Evolutionary conservation across 1,139 yeast genomes (phyloP).

Genomic region (Taphrina betulina): DNA sequence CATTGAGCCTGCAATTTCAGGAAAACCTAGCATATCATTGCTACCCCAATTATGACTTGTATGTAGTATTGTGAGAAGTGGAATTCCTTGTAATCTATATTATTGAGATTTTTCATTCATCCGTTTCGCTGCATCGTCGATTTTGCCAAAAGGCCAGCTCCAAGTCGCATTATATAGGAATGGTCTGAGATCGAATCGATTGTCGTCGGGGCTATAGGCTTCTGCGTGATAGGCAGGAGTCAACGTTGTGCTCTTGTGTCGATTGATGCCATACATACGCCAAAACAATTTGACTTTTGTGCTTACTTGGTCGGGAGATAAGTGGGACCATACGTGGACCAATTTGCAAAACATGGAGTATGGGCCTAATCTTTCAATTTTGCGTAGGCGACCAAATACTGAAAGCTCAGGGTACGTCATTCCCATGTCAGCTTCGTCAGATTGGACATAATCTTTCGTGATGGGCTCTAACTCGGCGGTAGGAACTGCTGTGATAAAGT

Average conservation of each 20-base stretch:
- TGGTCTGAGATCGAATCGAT: conserved; percentile 91
- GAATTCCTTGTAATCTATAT: neutral
- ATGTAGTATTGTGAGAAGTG: neutral
- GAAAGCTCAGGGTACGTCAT: conserved; percentile 93
- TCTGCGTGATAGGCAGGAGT: conserved; percentile 98
- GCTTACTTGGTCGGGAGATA: conserved; percentile 66
- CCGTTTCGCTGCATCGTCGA: conserved; percentile 51
- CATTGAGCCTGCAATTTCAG: conserved; percentile 4
- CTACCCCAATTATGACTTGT: neutral
- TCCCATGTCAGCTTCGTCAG: conserved; percentile 98
- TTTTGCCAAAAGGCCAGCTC: conserved; percentile 84
- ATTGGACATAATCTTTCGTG: conserved; percentile 84
- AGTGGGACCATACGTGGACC: conserved; percentile 71
- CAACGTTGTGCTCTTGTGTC: conserved; percentile 94
- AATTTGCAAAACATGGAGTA: conserved; percentile 87
- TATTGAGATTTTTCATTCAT: conserved; percentile 18
- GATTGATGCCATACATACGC: conserved; percentile 87
- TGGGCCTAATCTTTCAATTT: conserved; percentile 93
- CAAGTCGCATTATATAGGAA: conserved; percentile 88
- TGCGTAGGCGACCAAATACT: conserved; percentile 85
- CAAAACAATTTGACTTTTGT: conserved; percentile 88
- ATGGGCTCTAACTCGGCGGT: conserved; percentile 98
- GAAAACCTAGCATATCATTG: too few species aligned
- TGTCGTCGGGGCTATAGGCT: conserved; percentile 96
- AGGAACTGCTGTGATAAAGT: conserved; percentile 85